Conservation (phyloP, 2,329 filamentous ascomycete species). For the Myriosclerotinia scirpicola region DNA sequence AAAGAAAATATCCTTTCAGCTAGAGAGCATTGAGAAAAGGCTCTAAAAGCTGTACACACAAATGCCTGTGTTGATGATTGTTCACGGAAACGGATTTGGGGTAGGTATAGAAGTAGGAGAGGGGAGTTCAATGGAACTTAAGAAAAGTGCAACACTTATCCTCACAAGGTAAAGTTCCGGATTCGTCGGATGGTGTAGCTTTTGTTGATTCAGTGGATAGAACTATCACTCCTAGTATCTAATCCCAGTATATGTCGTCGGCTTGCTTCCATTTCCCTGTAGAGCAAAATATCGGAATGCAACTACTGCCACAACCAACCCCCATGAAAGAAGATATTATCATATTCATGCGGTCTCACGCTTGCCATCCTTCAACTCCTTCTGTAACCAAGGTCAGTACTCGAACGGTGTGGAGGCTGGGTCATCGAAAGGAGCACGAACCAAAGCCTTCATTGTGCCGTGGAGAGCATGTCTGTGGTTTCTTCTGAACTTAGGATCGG, state of each 20-base stretch:
- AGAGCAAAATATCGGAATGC: constrained; percentile 35
- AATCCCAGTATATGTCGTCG: constrained; percentile 30
- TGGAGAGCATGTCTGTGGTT: constrained; percentile 99
- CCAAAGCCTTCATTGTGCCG: constrained; percentile 96
- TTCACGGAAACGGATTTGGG: constrained; percentile 12
- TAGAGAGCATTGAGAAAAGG: constrained; percentile 45
- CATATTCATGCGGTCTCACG: constrained; percentile 72
- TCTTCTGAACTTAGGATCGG: constrained; percentile 99
- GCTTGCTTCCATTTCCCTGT: constrained; percentile 30
- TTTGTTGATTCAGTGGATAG: constrained; percentile 33
- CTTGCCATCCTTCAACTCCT: constrained; percentile 97
- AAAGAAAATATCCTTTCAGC: constrained; percentile 48
- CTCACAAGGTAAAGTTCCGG: constrained; percentile 8
- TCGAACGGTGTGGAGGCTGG: constrained; percentile 23
- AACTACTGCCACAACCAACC: constrained; percentile 36
- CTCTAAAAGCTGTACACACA: constrained; percentile 52
- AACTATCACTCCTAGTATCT: constrained; percentile 34
- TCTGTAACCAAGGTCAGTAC: constrained; percentile 55
- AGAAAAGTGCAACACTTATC: no score
- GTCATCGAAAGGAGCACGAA: constrained; percentile 43
- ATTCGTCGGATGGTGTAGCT: constrained; percentile 30
- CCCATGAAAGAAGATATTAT: constrained; percentile 33
- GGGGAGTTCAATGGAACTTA: constrained; percentile 2
- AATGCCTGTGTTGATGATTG: constrained; percentile 43
- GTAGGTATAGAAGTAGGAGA: not conserved